phyloP scores from a whole-genome alignment of 129 eudicot genomes.

The Ambrosia artemisiifolia region DNA sequence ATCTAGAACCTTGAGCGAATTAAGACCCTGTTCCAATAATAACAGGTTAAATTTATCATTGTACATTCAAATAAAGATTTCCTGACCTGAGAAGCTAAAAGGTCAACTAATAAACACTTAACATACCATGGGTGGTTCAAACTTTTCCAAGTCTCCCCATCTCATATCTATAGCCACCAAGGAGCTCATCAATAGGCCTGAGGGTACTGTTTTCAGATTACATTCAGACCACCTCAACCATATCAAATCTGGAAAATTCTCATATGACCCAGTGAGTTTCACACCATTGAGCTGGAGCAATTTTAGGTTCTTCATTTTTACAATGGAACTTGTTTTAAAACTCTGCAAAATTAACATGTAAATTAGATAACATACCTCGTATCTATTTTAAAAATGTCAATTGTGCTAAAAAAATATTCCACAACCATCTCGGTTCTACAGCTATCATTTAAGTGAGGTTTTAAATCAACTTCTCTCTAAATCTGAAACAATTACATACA shows the following conservation, averaged over 20 bases:
- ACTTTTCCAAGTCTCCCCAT: constrained; percentile 12
- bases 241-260: background rate
- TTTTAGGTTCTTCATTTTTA: background rate
- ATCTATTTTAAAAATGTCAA: no score
- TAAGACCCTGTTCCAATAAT: constrained; percentile 25
- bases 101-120: background rate
- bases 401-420: no score
- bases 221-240: background rate
- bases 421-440: no score
- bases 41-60: background rate
- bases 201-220: background rate
- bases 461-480: no score
- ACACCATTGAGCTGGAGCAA: no score
- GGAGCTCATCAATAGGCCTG: no score
- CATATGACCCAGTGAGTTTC: background rate
- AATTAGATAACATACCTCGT: no score
- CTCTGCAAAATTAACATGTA: no score
- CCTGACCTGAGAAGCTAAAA: no score
- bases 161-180: background rate
- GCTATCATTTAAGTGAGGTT: no score
- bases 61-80: background rate
- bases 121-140: constrained; percentile 18
- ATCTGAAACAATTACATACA: no score
- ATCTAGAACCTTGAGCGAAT: constrained; percentile 22
- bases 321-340: no score